phyloP scores from a whole-genome alignment of 2,329 filamentous ascomycete genomes.

The Beauveria scarabaeidicola region DNA sequence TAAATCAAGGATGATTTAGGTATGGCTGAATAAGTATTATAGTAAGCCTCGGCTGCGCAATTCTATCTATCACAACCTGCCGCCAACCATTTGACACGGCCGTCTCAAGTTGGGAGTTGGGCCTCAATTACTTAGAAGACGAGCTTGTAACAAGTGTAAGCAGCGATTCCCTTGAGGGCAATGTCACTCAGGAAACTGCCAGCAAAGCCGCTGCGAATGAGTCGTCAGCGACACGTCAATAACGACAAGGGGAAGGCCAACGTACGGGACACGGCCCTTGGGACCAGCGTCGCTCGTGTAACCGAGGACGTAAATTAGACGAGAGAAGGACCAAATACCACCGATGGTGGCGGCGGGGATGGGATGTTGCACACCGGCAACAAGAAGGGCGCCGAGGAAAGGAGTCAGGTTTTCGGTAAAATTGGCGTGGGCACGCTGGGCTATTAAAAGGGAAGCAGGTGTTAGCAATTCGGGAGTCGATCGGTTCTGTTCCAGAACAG shows the following conservation, averaged over 20 bases:
- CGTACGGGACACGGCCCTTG: conserved; percentile 33
- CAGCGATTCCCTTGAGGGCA: conserved; percentile 33
- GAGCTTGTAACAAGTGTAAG: conserved; percentile 26
- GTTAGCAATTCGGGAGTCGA: not conserved
- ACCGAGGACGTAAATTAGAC: conserved; percentile 47
- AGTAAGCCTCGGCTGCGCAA: not conserved
- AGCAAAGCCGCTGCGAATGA: conserved; percentile 26
- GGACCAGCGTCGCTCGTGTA: conserved; percentile 41
- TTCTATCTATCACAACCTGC: not conserved
- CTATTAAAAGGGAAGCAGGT: not conserved
- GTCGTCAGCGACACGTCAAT: conserved; percentile 8
- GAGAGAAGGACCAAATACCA: conserved; percentile 41
- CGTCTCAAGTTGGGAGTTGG: not conserved
- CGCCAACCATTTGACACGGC: not conserved
- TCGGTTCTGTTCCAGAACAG: not conserved
- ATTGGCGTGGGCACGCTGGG: conserved; percentile 10
- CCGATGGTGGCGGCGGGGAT: conserved; percentile 40
- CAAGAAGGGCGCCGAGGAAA: conserved; percentile 42
- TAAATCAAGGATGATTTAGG: not conserved
- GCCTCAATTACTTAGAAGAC: not conserved
- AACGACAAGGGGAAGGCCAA: conserved; percentile 7
- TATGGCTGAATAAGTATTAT: not conserved
- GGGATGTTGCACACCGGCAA: conserved; percentile 50
- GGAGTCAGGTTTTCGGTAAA: conserved; percentile 50
- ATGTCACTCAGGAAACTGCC: conserved; percentile 28